Evolutionary conservation across 208 protist genomes (phyloP).

Genomic region (Leishmania arabica): DNA sequence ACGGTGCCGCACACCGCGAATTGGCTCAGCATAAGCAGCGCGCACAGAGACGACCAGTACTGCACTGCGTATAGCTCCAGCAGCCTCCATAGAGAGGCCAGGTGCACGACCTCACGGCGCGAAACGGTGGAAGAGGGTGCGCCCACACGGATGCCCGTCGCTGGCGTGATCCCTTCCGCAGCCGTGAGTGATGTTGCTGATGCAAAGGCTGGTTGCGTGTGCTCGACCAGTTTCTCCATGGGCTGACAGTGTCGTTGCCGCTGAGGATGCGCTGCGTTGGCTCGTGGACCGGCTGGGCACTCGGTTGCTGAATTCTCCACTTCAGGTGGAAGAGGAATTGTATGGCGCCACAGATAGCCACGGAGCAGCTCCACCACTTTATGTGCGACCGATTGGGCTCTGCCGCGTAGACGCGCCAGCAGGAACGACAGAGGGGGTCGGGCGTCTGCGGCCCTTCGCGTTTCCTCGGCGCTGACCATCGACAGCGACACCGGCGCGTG

Average conservation of each 20-base stretch:
- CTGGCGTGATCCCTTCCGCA: not conserved
- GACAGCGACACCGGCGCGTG: not conserved
- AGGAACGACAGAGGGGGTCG: not conserved
- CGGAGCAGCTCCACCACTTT: not conserved
- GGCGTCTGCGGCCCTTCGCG: not conserved
- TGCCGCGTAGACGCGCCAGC: not conserved
- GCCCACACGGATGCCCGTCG: not conserved
- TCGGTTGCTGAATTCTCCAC: not conserved
- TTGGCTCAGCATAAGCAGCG: constrained; percentile 39
- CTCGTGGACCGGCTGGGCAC: not conserved
- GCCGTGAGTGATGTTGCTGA: not conserved
- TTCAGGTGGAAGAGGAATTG: not conserved
- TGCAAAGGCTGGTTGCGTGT: not conserved
- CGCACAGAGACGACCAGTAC: constrained; percentile 35
- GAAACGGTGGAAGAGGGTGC: not conserved
- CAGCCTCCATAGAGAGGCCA: not conserved
- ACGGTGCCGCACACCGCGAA: constrained; percentile 46
- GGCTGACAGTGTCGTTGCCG: not conserved
- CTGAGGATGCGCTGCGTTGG: not conserved
- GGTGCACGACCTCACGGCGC: not conserved
- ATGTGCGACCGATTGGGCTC: not conserved
- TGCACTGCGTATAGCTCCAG: constrained; percentile 25
- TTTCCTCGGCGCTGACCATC: not conserved
- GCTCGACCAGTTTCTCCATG: not conserved
- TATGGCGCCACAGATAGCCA: constrained; percentile 1